phyloP scores from a whole-genome alignment of 768 basidiomycete species.

The Leccinum disarticulatum region DNA sequence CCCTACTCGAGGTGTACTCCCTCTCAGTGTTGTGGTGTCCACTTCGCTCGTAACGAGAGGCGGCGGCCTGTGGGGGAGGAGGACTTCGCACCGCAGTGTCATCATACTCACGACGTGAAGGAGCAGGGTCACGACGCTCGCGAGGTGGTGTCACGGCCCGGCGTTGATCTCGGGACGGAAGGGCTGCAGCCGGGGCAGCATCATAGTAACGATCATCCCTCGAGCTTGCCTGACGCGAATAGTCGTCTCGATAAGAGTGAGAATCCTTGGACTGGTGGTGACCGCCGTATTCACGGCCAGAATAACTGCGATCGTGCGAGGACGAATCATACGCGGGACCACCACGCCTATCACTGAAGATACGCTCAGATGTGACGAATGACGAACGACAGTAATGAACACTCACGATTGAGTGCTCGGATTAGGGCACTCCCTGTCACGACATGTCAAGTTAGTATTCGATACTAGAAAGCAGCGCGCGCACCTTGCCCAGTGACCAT shows the following conservation, averaged over 20 bases:
- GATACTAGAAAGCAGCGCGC: constrained; percentile 18
- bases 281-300: constrained; percentile 50
- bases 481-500: constrained; percentile 89
- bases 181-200: constrained; percentile 37
- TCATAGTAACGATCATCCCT: constrained; percentile 62
- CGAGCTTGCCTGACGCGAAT: constrained; percentile 42
- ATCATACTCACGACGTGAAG: constrained; percentile 62
- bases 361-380: constrained; percentile 3
- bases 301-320: constrained; percentile 57
- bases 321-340: constrained; percentile 49
- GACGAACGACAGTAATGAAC: background rate
- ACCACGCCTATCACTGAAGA: constrained; percentile 33
- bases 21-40: constrained; percentile 32
- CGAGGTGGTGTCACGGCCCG: constrained; percentile 61
- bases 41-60: constrained; percentile 52
- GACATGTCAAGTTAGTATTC: constrained; percentile 5
- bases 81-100: constrained; percentile 62
- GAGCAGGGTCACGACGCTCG: constrained; percentile 65
- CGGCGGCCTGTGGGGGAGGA: constrained; percentile 46
- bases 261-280: constrained; percentile 39
- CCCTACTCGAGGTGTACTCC: constrained; percentile 49
- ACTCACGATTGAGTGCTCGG: constrained; percentile 50
- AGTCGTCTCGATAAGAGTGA: constrained; percentile 55
- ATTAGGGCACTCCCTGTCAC: constrained; percentile 69
- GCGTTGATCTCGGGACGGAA: constrained; percentile 55